Percentiles rank a stretch among this genome's conserved stretches.
phyloP scores from a whole-genome alignment of 2,329 filamentous ascomycete genomes.

The Trichophyton schoenleinii region DNA sequence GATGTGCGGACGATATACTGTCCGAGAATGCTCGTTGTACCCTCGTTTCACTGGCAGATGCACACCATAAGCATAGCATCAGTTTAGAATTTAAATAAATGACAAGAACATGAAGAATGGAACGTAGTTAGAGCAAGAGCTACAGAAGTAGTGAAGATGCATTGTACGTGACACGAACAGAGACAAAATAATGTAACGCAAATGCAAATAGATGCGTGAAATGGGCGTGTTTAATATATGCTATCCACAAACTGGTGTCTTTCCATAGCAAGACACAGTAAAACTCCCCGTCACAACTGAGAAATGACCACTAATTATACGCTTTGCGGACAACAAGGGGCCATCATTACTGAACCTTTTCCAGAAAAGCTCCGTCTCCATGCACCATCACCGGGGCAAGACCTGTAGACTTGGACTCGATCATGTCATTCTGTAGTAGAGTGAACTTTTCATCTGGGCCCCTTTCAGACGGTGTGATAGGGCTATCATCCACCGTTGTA shows the following conservation, averaged over 20 bases:
- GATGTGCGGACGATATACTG: slow-evolving; percentile 54
- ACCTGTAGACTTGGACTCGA: background rate
- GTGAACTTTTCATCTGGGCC: background rate
- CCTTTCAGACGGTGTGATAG: background rate
- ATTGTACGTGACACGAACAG: background rate
- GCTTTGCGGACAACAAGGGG: background rate
- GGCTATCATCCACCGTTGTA: background rate
- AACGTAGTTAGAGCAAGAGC: background rate
- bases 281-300: background rate
- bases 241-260: background rate
- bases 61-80: slow-evolving; percentile 28
- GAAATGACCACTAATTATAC: background rate
- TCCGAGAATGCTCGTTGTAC: slow-evolving; percentile 45
- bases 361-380: background rate
- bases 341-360: background rate
- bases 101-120: background rate
- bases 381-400: background rate
- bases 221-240: background rate
- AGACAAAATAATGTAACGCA: background rate
- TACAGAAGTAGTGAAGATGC: background rate
- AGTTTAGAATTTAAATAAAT: background rate
- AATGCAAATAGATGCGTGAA: background rate
- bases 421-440: background rate
- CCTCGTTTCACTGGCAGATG: slow-evolving; percentile 40
- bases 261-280: background rate